Percentiles rank a stretch among this genome's conserved stretches.
These are phyloP conservation scores for Buddleja alternifolia DNA, from an alignment of 257 asterid genomes.

Conservation along the genomic window DNA sequence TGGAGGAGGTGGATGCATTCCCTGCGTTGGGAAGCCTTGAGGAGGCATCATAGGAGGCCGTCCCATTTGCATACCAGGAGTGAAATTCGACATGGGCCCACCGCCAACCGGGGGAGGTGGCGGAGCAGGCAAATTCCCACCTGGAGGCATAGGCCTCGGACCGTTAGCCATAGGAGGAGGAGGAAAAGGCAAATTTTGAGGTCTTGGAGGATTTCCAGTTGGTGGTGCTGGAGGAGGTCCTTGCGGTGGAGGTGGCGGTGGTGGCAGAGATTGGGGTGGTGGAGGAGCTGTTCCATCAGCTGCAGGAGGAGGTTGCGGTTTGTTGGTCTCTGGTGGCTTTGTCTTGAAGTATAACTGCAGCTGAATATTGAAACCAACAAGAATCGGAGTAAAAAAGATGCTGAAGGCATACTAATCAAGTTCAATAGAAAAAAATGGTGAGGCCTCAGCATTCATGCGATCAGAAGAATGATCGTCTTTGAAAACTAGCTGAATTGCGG, in stretches of 20 bases:
- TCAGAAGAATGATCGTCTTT: no score
- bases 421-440: neutral
- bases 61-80: conserved; percentile 81
- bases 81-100: conserved; percentile 81
- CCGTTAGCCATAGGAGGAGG: conserved; percentile 78
- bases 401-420: neutral
- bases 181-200: conserved; percentile 64
- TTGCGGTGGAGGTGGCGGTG: conserved; percentile 83
- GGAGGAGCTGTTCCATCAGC: conserved; percentile 74
- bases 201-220: conserved; percentile 57
- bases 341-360: conserved; percentile 66
- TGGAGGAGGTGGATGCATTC: conserved; percentile 69
- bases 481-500: no score
- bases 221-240: conserved; percentile 64
- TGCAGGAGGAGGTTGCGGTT: conserved; percentile 61
- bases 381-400: conserved; percentile 6
- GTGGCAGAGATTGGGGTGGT: conserved; percentile 65
- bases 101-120: conserved; percentile 86
- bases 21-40: conserved; percentile 79
- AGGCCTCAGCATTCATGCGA: no score
- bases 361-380: conserved; percentile 43
- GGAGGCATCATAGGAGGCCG: conserved; percentile 82
- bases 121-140: conserved; percentile 89
- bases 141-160: conserved; percentile 99
- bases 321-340: conserved; percentile 79